Base-by-base conservation (phyloP, 2,329 filamentous ascomycete genomes). In the Drechslerella coelobrocha region DNA sequence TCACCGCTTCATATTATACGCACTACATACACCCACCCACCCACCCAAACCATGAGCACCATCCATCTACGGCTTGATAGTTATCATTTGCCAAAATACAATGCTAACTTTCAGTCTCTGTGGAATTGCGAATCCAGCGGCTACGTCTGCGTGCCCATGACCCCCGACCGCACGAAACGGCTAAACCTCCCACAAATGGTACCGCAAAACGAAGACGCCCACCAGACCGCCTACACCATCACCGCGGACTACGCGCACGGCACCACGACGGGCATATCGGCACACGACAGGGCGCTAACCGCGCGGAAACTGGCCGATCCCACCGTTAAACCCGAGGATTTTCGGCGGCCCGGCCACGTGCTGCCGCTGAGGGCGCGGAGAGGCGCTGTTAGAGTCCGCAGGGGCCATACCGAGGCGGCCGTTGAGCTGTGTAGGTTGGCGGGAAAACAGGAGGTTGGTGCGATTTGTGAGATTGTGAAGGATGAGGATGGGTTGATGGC, bases 111-210 rank as follows among this genome's bases (percentile, higher is more conserved):
- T 47, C 43, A 24, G 17, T 19, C 50, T 53, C 6, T 29, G 6
- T 21, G 17, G 14, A 7, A 10, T 53, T 14, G 2, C 2, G 14
- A 21, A 51, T 27, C 24, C 17, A 76, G 91, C 2, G 94, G 94
- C 78, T 87, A 93, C 77, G 88, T 99, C 81, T 97, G 94, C 86
- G 90, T 89, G 0, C 93, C 94, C 14, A 84, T 97, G 72, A 83
- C 86, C 54, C 84, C 89, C 53, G 79, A 84, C 43, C 87, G 90
- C 76, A 88, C 90, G 78, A 82, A 84, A 59, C 80, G 83, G 65
- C 88, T 97, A 75, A 83, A 84, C 71, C 88, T 99, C 34, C 92
- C 92, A 0, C 92, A 91, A 79, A 99, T 99, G 94, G 91, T 97
- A 23, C 73, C 80, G 73, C 75, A 80, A 74, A 84, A 83, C 80